Evolutionary conservation across 371 early-diverging fungal genomes (phyloP).

Genomic region (Rhizomucor miehei): DNA sequence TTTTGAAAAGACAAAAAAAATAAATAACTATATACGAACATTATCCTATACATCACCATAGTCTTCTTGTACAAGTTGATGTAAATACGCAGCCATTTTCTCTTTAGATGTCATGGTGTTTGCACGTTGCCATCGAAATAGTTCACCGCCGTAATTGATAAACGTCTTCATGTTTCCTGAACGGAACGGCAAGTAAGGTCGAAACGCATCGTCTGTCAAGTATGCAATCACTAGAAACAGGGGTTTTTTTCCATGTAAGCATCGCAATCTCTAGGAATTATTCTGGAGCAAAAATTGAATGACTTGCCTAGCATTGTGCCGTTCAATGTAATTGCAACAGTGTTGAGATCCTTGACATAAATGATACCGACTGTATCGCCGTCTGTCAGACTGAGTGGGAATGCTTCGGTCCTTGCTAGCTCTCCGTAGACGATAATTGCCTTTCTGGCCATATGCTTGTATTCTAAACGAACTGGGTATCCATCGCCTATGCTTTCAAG

Average conservation of each 20-base stretch:
- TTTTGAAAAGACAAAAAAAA: background rate
- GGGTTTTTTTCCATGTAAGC: no score
- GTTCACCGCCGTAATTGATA: conserved; percentile 17
- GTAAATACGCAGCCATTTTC: conserved; percentile 14
- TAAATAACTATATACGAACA: no score
- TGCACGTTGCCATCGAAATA: conserved; percentile 15
- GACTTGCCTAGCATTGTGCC: conserved; percentile 12
- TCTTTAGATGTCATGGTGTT: conserved; percentile 15
- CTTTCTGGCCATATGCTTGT: conserved; percentile 6
- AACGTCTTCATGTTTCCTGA: conserved; percentile 12
- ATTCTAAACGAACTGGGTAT: conserved; percentile 23
- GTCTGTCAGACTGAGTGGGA: conserved; percentile 19
- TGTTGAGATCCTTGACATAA: conserved; percentile 16
- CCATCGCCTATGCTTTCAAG: conserved; percentile 6
- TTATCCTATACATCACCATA: background rate
- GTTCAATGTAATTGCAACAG: conserved; percentile 6
- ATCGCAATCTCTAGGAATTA: no score
- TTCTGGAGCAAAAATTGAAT: no score
- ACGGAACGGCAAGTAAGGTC: conserved; percentile 13
- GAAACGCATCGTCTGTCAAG: conserved; percentile 4
- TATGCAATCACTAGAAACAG: conserved; percentile 8
- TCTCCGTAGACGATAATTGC: conserved; percentile 10
- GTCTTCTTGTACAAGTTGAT: conserved; percentile 6
- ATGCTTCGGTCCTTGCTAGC: conserved; percentile 13
- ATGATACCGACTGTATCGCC: conserved; percentile 32